These are phyloP conservation scores for Saitozyma podzolica DNA, from an alignment of 768 basidiomycete species.

Conservation along the genomic window DNA sequence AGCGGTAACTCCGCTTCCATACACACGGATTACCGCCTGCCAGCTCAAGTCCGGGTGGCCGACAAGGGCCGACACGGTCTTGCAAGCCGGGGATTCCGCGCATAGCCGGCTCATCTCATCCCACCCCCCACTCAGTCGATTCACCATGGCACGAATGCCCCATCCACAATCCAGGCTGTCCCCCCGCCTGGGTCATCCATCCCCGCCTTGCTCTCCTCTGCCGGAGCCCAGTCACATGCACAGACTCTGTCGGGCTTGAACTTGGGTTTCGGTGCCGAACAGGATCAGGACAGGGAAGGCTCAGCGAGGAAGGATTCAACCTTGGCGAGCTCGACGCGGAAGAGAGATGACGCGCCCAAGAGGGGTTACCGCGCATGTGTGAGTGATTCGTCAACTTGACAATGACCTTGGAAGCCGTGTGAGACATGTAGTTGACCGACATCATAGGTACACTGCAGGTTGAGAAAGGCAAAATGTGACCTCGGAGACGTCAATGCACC, in stretches of 20 bases:
- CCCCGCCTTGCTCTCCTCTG: neutral
- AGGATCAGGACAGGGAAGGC: neutral
- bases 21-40: no score
- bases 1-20: no score
- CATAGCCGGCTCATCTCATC: neutral
- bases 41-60: no score
- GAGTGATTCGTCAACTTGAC: constrained; percentile 7
- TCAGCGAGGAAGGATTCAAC: neutral
- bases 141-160: neutral
- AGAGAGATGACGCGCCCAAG: constrained; percentile 28
- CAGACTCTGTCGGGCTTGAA: no score
- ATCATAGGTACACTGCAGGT: constrained; percentile 35
- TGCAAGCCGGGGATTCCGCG: no score
- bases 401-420: no score
- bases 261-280: neutral
- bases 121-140: neutral
- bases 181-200: constrained; percentile 4
- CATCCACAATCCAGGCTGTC: constrained; percentile 15
- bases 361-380: constrained; percentile 43
- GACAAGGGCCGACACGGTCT: no score
- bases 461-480: constrained; percentile 47
- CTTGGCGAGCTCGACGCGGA: neutral
- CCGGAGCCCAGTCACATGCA: neutral
- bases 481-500: constrained; percentile 49
- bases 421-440: neutral